These are phyloP conservation scores for Citrullus mucosospermus DNA, from an alignment of 306 rosid genomes.

Conservation along the genomic window DNA sequence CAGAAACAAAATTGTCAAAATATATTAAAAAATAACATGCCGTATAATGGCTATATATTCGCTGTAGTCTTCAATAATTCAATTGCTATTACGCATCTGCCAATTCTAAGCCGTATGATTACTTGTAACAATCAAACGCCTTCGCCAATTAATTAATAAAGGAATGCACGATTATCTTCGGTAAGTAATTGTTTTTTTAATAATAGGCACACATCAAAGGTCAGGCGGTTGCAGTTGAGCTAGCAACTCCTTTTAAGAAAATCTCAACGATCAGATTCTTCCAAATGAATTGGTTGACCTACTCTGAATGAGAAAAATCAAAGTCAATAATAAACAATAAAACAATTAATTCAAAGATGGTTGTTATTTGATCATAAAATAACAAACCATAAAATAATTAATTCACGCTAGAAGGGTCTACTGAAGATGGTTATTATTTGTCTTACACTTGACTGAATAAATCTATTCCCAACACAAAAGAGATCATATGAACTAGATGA, in stretches of 20 bases:
- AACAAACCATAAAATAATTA: background rate
- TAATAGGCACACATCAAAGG: background rate
- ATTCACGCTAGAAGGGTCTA: background rate
- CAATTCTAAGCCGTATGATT: background rate
- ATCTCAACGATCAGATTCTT: background rate
- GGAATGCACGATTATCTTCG: background rate
- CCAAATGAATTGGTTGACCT: background rate
- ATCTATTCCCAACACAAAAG: background rate
- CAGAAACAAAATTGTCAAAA: background rate
- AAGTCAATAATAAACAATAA: background rate
- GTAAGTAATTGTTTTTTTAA: background rate
- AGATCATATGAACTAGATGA: background rate
- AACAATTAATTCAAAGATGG: background rate
- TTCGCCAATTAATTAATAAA: background rate
- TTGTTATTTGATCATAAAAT: background rate
- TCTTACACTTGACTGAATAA: background rate
- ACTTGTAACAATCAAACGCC: background rate
- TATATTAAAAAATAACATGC: background rate
- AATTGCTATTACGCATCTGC: background rate
- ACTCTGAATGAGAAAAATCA: background rate
- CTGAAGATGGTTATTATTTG: background rate
- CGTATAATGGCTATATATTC: background rate
- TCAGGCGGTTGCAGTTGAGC: background rate
- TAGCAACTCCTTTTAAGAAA: background rate
- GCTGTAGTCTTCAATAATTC: background rate